These are phyloP conservation scores for Trapa bicornis DNA, from an alignment of 345 rosid species.

Conservation along the genomic window DNA sequence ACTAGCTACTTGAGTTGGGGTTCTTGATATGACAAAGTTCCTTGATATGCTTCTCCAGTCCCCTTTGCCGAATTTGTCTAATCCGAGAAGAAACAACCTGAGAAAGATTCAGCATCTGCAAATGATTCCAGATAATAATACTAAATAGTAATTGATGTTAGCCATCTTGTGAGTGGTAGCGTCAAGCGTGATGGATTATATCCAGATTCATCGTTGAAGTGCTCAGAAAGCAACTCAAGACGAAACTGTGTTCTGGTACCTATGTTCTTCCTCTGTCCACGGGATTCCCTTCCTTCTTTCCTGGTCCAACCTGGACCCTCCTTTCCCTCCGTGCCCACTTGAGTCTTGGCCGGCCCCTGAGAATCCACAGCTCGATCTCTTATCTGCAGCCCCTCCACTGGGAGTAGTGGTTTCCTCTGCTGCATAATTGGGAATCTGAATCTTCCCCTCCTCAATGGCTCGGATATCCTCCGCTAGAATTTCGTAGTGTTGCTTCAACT, in stretches of 20 bases:
- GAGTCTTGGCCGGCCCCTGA: slow-evolving; percentile 37
- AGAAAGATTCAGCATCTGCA: slow-evolving; percentile 1
- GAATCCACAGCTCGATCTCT: slow-evolving; percentile 29
- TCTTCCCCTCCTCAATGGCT: slow-evolving; percentile 61
- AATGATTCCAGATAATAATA: neutral
- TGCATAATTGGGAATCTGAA: slow-evolving; percentile 49
- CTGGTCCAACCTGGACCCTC: slow-evolving; percentile 58
- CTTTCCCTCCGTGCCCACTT: slow-evolving; percentile 42
- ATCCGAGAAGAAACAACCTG: slow-evolving; percentile 79
- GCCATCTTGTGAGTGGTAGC: neutral
- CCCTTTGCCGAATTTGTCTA: slow-evolving; percentile 90
- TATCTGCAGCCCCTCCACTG: slow-evolving; percentile 18
- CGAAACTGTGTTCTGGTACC: slow-evolving; percentile 23
- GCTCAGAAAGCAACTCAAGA: neutral
- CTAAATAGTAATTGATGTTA: neutral
- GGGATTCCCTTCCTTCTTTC: slow-evolving; percentile 89
- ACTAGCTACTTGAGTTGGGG: slow-evolving; percentile 93
- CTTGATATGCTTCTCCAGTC: slow-evolving; percentile 98
- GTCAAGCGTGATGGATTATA: neutral
- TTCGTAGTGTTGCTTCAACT: slow-evolving; percentile 53
- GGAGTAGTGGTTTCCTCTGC: slow-evolving; percentile 30
- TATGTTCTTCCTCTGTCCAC: slow-evolving; percentile 96
- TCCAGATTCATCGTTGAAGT: neutral
- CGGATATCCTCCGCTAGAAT: slow-evolving; percentile 49
- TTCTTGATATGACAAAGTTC: slow-evolving; percentile 74